Percentiles rank a stretch among this genome's conserved stretches.
Evolutionary conservation across 164 flowering plant genomes (phyloP).

Genomic region (Macadamia tetraphylla): DNA sequence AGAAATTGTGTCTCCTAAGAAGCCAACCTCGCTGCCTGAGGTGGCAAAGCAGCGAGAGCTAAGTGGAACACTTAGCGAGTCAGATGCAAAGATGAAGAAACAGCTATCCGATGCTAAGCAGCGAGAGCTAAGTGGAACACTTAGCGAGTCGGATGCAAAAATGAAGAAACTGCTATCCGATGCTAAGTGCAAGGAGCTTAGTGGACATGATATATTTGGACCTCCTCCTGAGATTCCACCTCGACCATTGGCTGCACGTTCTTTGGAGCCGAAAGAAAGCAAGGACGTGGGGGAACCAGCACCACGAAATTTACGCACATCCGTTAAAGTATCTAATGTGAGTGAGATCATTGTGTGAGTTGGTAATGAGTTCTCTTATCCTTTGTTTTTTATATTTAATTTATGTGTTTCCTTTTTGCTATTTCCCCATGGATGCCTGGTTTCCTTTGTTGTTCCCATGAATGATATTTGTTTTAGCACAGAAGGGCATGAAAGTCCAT

Average conservation of each 20-base stretch:
- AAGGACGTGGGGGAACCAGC: slow-evolving; percentile 50
- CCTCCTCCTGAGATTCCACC: slow-evolving; percentile 73
- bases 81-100: slow-evolving; percentile 53
- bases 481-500: too few species aligned
- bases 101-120: slow-evolving; percentile 79
- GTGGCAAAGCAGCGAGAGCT: slow-evolving; percentile 96
- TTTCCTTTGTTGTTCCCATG: too few species aligned
- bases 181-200: slow-evolving; percentile 85
- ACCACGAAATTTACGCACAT: slow-evolving; percentile 39
- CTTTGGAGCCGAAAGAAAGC: slow-evolving; percentile 42
- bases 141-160: slow-evolving; percentile 55
- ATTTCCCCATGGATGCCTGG: too few species aligned
- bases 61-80: slow-evolving; percentile 70
- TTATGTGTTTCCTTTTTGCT: too few species aligned
- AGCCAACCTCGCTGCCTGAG: slow-evolving; percentile 68
- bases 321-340: slow-evolving; percentile 58
- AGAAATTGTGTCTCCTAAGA: slow-evolving; percentile 69
- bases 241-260: slow-evolving; percentile 42
- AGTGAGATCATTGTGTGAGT: slow-evolving; percentile 12
- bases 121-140: slow-evolving; percentile 82
- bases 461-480: too few species aligned
- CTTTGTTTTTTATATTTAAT: background rate
- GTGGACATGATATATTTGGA: slow-evolving; percentile 88
- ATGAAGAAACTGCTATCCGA: slow-evolving; percentile 72
- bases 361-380: background rate